Evolutionary conservation across 2,329 filamentous ascomycete species (phyloP), one percentile per base, ranked within the genome.

Genomic region (Microcyclospora tardicrescens): DNA sequence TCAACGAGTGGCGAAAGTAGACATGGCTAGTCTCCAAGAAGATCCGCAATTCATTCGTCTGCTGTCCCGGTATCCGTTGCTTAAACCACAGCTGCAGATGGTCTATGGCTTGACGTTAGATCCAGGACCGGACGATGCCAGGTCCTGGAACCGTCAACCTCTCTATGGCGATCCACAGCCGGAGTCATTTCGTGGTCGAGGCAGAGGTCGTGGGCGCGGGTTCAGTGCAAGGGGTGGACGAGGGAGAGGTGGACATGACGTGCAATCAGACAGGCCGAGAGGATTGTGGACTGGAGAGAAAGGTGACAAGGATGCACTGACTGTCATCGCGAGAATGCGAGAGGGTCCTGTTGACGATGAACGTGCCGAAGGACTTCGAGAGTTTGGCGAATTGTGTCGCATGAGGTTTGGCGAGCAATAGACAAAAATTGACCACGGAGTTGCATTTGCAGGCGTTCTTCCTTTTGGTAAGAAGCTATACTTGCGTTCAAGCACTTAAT

Each of bases 381-480:
- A 65, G 34, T 68, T 67, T 47, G 57, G 61, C 13, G 58, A 63
- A 40, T 41, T 69, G 38, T 58, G 68, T 38, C 59, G 55, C 34
- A 50, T 68, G 44, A 62, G 61, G 28, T 57, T 67, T 42, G 54
- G 19, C 19, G 19, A 24, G 19, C 19, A 24, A 5, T 24, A 8
- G 8, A 24, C 19, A 8, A 24, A 8, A 24, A 4, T 5, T 5
- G 19, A 24, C 19, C 19, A 24, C 19, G 8, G 19, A 24, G 8
- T 8, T 24, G 19, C 19, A 8, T 24, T 24, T 24, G 19, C 8
- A 24, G 19, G 19, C 19, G 19, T 24, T 24, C 19, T 24, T 24
- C 19, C 8, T 8, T 24, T 24, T 24, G 19, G 8, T 24, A 24
- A 24, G 4, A 8, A 8, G 19, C 4, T 24, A 8, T 24, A 24